These are phyloP conservation scores for Pseudogymnoascus sp. DNA, from an alignment of 2,329 filamentous ascomycete genomes.

Conservation along the genomic window DNA sequence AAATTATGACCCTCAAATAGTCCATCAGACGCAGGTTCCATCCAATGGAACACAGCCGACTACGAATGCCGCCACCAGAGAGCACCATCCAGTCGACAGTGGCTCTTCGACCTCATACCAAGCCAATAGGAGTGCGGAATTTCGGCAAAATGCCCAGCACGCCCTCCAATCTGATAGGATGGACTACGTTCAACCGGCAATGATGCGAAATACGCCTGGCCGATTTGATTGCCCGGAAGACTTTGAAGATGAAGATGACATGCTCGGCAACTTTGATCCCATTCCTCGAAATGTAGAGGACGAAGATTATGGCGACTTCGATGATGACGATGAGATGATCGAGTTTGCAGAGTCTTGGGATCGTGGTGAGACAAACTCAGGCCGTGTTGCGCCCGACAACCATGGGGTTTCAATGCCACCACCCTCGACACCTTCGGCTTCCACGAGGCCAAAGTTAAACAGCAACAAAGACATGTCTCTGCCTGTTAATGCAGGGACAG, in stretches of 20 bases:
- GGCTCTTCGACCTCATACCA: not conserved
- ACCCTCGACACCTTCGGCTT: conserved; percentile 7
- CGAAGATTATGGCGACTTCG: conserved; percentile 23
- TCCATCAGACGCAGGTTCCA: conserved; percentile 26
- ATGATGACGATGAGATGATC: conserved; percentile 31
- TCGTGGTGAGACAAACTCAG: conserved; percentile 25
- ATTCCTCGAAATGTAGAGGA: conserved; percentile 14
- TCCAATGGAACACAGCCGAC: not conserved
- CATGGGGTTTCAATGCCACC: not conserved
- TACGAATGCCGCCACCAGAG: not conserved
- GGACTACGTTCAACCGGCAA: not conserved
- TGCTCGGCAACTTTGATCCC: conserved; percentile 10
- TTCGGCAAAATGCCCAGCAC: not conserved
- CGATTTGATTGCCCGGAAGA: conserved; percentile 17
- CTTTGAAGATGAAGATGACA: conserved; percentile 21
- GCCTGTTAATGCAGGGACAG: conserved; percentile 28
- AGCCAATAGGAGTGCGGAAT: not conserved
- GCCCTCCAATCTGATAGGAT: not conserved
- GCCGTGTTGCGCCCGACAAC: not conserved
- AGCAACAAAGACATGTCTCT: conserved; percentile 25
- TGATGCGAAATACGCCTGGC: not conserved
- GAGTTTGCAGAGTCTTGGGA: conserved; percentile 36
- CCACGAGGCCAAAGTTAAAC: conserved; percentile 13
- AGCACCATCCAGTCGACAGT: not conserved
- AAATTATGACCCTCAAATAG: conserved; percentile 23